These are phyloP conservation scores for Epichloe gansuensis DNA, from an alignment of 2,329 filamentous ascomycete species.

Conservation along the genomic window DNA sequence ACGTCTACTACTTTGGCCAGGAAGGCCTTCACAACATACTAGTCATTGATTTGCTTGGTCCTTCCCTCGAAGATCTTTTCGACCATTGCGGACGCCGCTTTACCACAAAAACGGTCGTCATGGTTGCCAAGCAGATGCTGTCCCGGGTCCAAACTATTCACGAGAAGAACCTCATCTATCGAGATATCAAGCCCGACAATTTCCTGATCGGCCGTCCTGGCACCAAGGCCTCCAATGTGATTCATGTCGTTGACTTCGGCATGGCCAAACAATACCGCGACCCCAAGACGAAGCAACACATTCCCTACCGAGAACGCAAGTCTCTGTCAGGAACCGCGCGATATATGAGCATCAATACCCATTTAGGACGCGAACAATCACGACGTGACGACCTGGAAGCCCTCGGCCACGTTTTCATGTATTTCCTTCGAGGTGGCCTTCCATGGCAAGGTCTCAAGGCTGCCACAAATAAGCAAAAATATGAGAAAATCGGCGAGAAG, in stretches of 20 bases:
- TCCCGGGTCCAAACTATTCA: constrained; percentile 99
- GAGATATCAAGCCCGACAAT: constrained; percentile 99
- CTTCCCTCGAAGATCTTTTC: constrained; percentile 94
- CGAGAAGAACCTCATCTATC: constrained; percentile 98
- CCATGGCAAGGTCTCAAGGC: constrained; percentile 64
- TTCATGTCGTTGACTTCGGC: constrained; percentile 96
- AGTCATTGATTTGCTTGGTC: constrained; percentile 93
- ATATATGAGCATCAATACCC: constrained; percentile 99
- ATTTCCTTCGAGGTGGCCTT: constrained; percentile 57
- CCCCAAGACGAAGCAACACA: constrained; percentile 98
- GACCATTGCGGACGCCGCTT: constrained; percentile 99
- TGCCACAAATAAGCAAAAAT: constrained; percentile 85
- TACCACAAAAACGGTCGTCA: constrained; percentile 95
- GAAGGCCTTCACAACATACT: constrained; percentile 99
- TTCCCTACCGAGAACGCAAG: constrained; percentile 93
- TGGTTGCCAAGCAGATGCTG: constrained; percentile 95
- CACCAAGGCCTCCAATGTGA: constrained; percentile 92
- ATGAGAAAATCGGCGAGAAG: constrained; percentile 99
- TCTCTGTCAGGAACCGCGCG: constrained; percentile 90
- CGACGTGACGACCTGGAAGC: constrained; percentile 93
- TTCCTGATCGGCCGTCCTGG: constrained; percentile 95
- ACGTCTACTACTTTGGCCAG: constrained; percentile 98
- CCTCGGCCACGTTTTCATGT: constrained; percentile 62
- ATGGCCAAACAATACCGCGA: constrained; percentile 99
- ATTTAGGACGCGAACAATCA: constrained; percentile 90